Percentiles rank a stretch among this genome's conserved stretches.
Conservation (phyloP, 371 early-diverging fungal species). For the Zychaea mexicana region DNA sequence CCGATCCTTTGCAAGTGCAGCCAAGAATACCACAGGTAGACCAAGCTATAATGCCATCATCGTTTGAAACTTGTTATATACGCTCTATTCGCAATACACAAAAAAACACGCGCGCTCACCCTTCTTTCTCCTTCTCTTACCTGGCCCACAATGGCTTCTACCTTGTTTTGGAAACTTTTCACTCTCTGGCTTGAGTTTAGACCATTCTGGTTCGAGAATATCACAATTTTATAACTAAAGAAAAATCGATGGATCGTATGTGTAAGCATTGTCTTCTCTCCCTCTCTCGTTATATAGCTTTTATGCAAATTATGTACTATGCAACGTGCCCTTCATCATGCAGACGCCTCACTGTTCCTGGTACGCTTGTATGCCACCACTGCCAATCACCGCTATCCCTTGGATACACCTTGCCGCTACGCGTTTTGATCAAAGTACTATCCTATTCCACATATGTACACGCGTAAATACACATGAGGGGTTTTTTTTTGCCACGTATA, state of each 20-base stretch:
- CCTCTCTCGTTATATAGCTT: conserved; percentile 1
- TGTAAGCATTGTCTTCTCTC: neutral
- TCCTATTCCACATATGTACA: conserved; percentile 43
- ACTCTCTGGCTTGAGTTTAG: conserved; percentile 41
- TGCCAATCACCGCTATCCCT: conserved; percentile 81
- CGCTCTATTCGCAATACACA: too few species aligned
- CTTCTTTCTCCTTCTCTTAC: too few species aligned
- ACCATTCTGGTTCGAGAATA: conserved; percentile 78
- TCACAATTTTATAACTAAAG: conserved; percentile 64
- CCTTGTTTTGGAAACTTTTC: conserved; percentile 55
- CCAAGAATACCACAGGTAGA: conserved; percentile 63
- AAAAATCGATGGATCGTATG: neutral
- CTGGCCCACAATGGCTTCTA: conserved; percentile 42
- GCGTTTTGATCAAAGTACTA: conserved; percentile 69
- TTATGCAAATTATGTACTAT: neutral
- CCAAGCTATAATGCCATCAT: conserved; percentile 19
- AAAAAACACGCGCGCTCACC: too few species aligned
- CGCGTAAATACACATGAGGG: too few species aligned
- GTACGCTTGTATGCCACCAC: conserved; percentile 64
- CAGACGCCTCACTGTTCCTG: conserved; percentile 52
- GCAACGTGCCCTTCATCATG: conserved; percentile 59
- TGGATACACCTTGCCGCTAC: conserved; percentile 65
- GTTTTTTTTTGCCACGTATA: neutral
- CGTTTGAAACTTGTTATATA: neutral
- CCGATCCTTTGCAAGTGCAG: conserved; percentile 65